Base-by-base conservation (phyloP, 768 basidiomycete species). In the Auriculariales sp. region DNA sequence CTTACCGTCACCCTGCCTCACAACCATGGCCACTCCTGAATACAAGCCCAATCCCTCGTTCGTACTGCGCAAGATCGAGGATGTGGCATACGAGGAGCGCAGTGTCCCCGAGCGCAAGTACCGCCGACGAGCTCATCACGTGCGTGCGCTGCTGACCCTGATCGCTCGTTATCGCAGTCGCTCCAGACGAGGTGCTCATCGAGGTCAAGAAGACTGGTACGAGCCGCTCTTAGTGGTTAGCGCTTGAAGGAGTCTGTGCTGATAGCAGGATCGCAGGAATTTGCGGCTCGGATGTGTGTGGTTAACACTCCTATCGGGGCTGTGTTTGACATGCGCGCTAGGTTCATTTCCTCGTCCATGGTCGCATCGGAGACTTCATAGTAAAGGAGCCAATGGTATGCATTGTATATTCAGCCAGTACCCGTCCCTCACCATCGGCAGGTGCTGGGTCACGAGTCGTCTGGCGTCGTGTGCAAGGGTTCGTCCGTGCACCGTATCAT, bases 371-470 rank as follows among this genome's bases (percentile, higher is more conserved):
- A 17, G 81, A 86, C 60, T 90, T 83, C 65, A 67, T 85, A 46
- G 85, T 94, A 52, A 66, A 81, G 51, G 73, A 73, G 31, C 88
- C 89, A 0, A 91, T 90, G 83, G 86, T 83, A 58, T 22, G 59
- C 51, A 7, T 34, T 48, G 17, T 52, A 49, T 14, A 6, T 3
- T 22, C 7, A 35, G 17, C 44, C 46, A n/a, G n/a, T n/a, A n/a
- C n/a, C n/a, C n/a, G n/a, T 29, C 47, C 31, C n/a, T n/a, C n/a
- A n/a, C n/a, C n/a, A 7, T 28, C 25, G 4, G 11, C 36, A 19
- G 90, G 84, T 91, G 45, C 79, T 97, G 36, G 94, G 94, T 17
- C 94, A 98, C 60, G 94, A 98, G 68, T 90, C 89, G 2, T 71
- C 89, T 27, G 92, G 90, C 10, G 66, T 90, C 46, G 66, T 95